phyloP scores from a whole-genome alignment of 192 early-diverging fungal genomes.

The Kappamyces sp. region DNA sequence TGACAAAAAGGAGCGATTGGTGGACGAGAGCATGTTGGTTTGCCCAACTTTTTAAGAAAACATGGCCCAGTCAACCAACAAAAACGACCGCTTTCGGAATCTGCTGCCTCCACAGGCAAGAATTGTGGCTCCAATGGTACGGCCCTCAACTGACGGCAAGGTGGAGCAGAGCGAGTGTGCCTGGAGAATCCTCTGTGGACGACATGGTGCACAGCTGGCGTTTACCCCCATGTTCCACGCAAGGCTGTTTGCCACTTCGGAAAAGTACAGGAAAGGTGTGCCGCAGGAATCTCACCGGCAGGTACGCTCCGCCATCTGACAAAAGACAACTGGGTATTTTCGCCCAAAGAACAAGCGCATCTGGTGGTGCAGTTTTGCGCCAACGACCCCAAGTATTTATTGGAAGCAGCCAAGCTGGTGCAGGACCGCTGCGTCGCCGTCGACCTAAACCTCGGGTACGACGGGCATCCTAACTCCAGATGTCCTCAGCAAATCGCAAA shows the following conservation, averaged over 20 bases:
- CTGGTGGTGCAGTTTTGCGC: conserved; percentile 77
- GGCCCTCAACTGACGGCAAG: conserved; percentile 11
- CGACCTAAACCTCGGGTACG: conserved; percentile 86
- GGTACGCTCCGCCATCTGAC: no score
- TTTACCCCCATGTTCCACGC: conserved; percentile 99
- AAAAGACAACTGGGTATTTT: conserved; percentile 30
- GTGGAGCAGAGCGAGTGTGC: conserved; percentile 85
- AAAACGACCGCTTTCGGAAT: no score
- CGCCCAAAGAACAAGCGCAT: conserved; percentile 49
- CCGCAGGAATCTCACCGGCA: no score
- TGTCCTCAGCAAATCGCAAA: conserved; percentile 95
- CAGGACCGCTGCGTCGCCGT: conserved; percentile 84
- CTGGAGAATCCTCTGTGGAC: conserved; percentile 85
- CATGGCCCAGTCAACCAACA: no score
- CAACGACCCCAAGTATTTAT: conserved; percentile 80
- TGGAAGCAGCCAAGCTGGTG: conserved; percentile 76
- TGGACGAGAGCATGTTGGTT: not conserved
- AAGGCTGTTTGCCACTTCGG: conserved; percentile 65
- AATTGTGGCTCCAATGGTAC: conserved; percentile 91
- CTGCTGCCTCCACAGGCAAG: no score
- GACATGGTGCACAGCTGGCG: conserved; percentile 81
- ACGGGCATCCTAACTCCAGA: conserved; percentile 91
- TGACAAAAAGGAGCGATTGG: conserved; percentile 6
- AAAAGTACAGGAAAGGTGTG: conserved; percentile 23
- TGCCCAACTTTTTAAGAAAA: not conserved